These are phyloP conservation scores for Plasmodium berghei DNA, from an alignment of 169 alveolate genomes.

Conservation along the genomic window DNA sequence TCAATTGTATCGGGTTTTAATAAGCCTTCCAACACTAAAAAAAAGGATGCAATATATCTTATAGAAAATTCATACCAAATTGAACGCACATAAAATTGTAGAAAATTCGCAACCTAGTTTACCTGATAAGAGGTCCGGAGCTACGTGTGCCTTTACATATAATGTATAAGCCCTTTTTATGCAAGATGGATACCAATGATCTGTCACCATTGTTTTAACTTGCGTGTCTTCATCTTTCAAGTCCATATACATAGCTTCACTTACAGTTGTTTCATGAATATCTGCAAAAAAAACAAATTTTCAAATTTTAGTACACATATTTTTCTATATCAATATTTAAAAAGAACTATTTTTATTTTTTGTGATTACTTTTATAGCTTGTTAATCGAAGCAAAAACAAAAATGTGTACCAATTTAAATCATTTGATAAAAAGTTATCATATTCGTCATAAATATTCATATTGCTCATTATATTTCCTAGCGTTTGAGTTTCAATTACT, in stretches of 20 bases:
- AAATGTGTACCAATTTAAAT: slow-evolving; percentile 56
- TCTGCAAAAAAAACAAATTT: slow-evolving; percentile 9
- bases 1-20: slow-evolving; percentile 15
- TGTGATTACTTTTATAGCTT: slow-evolving; percentile 17
- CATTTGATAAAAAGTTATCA: slow-evolving; percentile 37
- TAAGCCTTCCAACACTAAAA: slow-evolving; percentile 40
- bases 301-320: background rate
- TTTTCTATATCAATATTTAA: background rate
- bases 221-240: slow-evolving; percentile 28
- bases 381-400: slow-evolving; percentile 28
- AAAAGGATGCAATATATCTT: background rate
- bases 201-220: slow-evolving; percentile 13
- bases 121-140: too few relatives aligned
- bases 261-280: slow-evolving; percentile 14
- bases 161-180: slow-evolving; percentile 49
- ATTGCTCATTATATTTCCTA: slow-evolving; percentile 24
- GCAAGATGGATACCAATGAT: slow-evolving; percentile 49
- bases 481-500: background rate
- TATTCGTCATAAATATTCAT: slow-evolving; percentile 34
- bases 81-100: too few relatives aligned
- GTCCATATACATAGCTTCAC: slow-evolving; percentile 53
- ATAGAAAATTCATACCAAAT: background rate
- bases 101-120: too few relatives aligned
- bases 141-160: slow-evolving; percentile 6
- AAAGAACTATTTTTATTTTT: slow-evolving; percentile 13